A percentile compares a stretch with the other conserved stretches of the same genome.
These are phyloP conservation scores for Cladosporium sp. DNA, from an alignment of 2,329 filamentous ascomycete species.

Conservation along the genomic window DNA sequence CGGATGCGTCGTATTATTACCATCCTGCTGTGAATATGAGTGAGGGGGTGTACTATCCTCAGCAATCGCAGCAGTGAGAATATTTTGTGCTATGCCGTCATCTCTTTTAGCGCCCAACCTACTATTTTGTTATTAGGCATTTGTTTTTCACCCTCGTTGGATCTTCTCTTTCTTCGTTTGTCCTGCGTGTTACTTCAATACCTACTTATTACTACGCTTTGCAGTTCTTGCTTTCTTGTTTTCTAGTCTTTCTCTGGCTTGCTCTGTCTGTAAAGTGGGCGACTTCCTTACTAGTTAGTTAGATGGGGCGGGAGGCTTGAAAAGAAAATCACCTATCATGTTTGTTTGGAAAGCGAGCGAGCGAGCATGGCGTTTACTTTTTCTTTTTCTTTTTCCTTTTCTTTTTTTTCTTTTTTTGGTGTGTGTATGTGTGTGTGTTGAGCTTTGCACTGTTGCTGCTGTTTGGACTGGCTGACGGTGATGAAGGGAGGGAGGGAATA, in stretches of 20 bases:
- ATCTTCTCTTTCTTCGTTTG: not conserved
- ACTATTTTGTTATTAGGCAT: not conserved
- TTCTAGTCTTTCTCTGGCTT: not conserved
- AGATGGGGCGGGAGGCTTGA: not conserved
- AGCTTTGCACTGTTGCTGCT: not conserved
- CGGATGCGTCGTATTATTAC: conserved; percentile 29
- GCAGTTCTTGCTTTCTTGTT: not conserved
- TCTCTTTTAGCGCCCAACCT: not conserved
- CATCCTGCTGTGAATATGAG: conserved; percentile 21
- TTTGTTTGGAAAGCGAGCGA: conserved; percentile 2
- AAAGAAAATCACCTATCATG: not conserved
- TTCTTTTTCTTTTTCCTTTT: not conserved
- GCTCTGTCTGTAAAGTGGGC: not conserved
- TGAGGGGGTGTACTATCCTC: conserved; percentile 25
- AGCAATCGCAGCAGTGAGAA: conserved; percentile 21
- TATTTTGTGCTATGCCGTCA: not conserved
- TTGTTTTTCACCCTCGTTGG: not conserved
- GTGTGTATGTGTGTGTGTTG: too few species aligned
- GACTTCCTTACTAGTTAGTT: not conserved
- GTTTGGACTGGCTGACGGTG: not conserved
- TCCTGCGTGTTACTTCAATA: not conserved
- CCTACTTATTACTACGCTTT: not conserved
- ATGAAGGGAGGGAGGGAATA: not conserved
- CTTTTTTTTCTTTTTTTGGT: not conserved
- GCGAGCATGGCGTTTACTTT: not conserved